A percentile compares a stretch with the other conserved stretches of the same genome.
Evolutionary conservation across 2,329 filamentous ascomycete genomes (phyloP).

Genomic region (Fusarium scirpi): DNA sequence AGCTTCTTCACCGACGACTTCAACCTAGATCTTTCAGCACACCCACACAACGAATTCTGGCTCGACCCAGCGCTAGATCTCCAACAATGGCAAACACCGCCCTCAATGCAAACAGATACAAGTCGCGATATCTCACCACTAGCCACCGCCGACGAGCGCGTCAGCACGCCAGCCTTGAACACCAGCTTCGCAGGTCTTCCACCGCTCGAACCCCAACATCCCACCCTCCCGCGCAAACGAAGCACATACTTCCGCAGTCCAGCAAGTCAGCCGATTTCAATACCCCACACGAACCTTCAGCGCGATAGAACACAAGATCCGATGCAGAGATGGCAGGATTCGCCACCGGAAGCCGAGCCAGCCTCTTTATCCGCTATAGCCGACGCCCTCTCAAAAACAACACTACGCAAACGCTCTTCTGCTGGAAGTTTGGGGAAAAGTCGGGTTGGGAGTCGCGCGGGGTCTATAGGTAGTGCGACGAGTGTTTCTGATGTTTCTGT

Average conservation of each 20-base stretch:
- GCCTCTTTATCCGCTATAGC: constrained; percentile 39
- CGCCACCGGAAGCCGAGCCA: constrained; percentile 39
- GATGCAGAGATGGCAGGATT: constrained; percentile 44
- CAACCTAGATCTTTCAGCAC: background rate
- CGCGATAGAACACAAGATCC: constrained; percentile 23
- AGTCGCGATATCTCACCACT: background rate
- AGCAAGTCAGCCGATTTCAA: constrained; percentile 16
- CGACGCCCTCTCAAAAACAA: constrained; percentile 25
- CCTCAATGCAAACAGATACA: background rate
- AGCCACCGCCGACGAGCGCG: background rate
- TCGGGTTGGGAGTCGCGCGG: constrained; percentile 19
- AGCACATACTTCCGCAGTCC: constrained; percentile 23
- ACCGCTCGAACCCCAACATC: background rate
- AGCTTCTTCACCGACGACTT: background rate
- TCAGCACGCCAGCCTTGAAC: background rate
- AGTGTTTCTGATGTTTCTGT: constrained; percentile 34
- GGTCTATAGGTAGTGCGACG: constrained; percentile 36
- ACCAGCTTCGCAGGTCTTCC: background rate
- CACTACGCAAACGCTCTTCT: constrained; percentile 17
- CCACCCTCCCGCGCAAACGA: constrained; percentile 18
- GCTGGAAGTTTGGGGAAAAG: constrained; percentile 25
- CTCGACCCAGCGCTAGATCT: background rate
- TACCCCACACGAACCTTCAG: background rate
- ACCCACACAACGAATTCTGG: background rate
- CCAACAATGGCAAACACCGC: background rate